These are phyloP conservation scores for Clathrospora elynae DNA, from an alignment of 2,329 filamentous ascomycete species.

Conservation along the genomic window DNA sequence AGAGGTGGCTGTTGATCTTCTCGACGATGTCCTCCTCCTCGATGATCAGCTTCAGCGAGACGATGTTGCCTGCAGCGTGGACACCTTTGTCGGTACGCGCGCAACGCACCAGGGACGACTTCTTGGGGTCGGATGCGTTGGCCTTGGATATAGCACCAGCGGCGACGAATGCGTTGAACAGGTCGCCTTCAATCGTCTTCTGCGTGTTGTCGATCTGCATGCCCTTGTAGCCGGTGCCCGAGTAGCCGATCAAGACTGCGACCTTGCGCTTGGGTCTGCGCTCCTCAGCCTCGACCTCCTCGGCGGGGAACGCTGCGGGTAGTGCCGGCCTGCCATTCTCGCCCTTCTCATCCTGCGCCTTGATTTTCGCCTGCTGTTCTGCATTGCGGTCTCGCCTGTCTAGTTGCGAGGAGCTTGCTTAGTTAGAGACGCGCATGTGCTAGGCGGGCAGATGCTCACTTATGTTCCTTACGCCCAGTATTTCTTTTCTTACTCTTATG, in stretches of 20 bases:
- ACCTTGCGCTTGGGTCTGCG: conserved; percentile 94
- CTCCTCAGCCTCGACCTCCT: conserved; percentile 86
- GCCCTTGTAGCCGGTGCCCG: conserved; percentile 93
- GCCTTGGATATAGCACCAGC: conserved; percentile 95
- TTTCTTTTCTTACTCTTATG: conserved; percentile 64
- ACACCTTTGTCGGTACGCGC: conserved; percentile 97
- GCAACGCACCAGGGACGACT: conserved; percentile 90
- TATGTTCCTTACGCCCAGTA: conserved; percentile 69
- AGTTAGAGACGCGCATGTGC: conserved; percentile 45
- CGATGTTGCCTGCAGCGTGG: conserved; percentile 92
- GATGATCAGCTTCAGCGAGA: conserved; percentile 93
- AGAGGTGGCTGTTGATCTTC: conserved; percentile 86
- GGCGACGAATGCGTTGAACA: conserved; percentile 88
- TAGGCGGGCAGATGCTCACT: conserved; percentile 54
- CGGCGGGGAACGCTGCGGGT: conserved; percentile 66
- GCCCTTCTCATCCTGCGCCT: conserved; percentile 46
- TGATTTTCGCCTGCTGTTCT: conserved; percentile 47
- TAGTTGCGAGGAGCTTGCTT: conserved; percentile 53
- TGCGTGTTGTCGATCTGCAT: conserved; percentile 83
- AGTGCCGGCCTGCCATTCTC: conserved; percentile 55
- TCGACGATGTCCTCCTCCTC: conserved; percentile 86
- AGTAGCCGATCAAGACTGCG: conserved; percentile 92
- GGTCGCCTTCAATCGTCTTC: conserved; percentile 93
- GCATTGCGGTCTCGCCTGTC: conserved; percentile 55
- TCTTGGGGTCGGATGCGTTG: conserved; percentile 95